Base-by-base conservation (phyloP, 1,284 basidiomycete genomes). In the Farysia itapuensis region DNA sequence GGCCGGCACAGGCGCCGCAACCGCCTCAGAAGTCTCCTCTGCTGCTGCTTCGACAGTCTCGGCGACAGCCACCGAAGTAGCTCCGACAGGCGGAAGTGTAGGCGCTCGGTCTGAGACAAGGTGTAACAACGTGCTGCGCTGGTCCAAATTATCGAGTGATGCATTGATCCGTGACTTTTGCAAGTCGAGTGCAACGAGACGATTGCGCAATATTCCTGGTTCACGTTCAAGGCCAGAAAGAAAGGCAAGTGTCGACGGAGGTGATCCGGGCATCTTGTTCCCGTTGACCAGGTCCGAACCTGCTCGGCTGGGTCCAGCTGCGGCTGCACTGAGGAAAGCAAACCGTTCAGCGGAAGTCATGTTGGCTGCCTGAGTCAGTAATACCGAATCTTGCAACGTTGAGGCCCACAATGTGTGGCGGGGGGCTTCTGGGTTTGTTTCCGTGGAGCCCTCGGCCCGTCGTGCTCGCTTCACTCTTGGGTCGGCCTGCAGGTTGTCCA, bases 61-160 rank as follows among this genome's bases (percentile, higher is more conserved):
- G 25, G 28, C 22, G 9, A 35, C 24, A 16, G 39, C 15, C 21
- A 22, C 9, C 18, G 45, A 31, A 24, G 48, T 29, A 4, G 54
- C 39, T 19, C 49, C 42, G 29, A 49, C 39, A 18, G 44, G 42
- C 12, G 50, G 25, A 4, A 60, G 46, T 1, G 46, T 46, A 22
- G 46, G 46, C 3, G 49, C 50, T 30, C 57, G 57, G 18, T 60
- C 57, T 4, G 57, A 53, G 9, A 53, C 50, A 12, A 60, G 45
- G 21, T 60, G 57, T 2, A 60, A 44, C 1, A 60, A 39, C 4
- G 39, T 49, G 39, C 57, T 60, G 26, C 57, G 44, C 4, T 36
- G 33, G 30, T 60, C 57, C 33, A 60, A 45, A 2, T 45, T 49
- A 23, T 60, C 57, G 7, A 60, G 46, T 4, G 35, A 42, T 2